Evolutionary conservation across 2,329 filamentous ascomycete genomes (phyloP), one percentile per base, ranked within the genome.

Genomic region (Fusarium tricinctum): DNA sequence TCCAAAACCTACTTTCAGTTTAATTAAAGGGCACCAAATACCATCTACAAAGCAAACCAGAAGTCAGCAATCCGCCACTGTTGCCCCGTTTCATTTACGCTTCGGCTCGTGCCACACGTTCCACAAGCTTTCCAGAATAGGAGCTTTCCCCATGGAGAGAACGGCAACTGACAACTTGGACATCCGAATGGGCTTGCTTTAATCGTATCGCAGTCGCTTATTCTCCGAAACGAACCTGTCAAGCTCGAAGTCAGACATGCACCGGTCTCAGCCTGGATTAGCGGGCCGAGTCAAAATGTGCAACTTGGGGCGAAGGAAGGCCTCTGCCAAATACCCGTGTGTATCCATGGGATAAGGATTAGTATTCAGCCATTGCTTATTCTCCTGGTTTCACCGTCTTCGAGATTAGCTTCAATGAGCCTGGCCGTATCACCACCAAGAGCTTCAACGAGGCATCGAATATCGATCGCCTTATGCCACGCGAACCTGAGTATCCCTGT

Each of bases 231-330:
- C 58, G 69, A 66, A 58, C 61, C 61, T 73, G 71, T 68, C 68
- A 66, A 61, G 60, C 68, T 74, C 72, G 72, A 74, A 73, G 67
- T 72, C 71, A 70, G 72, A 73, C 72, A 71, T 70, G 55, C 63
- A 63, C 63, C 58, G 63, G 64, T 60, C 64, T 58, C 53, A 62
- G 64, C 57, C 64, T 68, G 68, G 58, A 64, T 61, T 66, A 53
- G 68, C 73, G 71, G 73, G 68, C 73, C 73, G 73, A 74, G 73
- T 74, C 73, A 70, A 68, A 57, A 56, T 61, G 70, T 71, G 51
- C 68, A 66, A 71, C 71, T 40, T 38, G 47, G 57, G 33, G 23
- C 54, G 58, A 56, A 62, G 35, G 60, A 51, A 35, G 28, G 44
- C 51, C 62, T 46, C 44, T 58, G 63, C 56, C 58, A 66, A 56